Evolutionary conservation across 768 basidiomycete genomes (phyloP).

Genomic region (Agaricus subrufescens): DNA sequence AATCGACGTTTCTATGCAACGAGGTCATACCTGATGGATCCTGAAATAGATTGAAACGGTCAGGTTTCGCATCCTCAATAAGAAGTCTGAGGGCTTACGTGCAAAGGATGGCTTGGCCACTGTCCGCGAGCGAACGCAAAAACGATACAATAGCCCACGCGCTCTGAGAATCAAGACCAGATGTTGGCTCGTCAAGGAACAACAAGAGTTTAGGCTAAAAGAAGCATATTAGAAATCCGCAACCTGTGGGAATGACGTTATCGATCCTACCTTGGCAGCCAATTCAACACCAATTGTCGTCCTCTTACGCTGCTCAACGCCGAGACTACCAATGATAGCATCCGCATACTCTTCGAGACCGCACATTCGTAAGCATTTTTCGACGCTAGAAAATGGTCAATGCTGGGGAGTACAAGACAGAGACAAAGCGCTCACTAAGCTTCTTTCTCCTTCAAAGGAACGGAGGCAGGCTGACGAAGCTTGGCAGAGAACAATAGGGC

Average conservation of each 20-base stretch:
- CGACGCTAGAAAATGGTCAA: constrained; percentile 25
- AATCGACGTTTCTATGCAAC: neutral
- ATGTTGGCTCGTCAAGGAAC: constrained; percentile 89
- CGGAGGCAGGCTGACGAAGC: constrained; percentile 68
- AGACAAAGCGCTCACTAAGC: constrained; percentile 52
- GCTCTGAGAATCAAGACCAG: constrained; percentile 83
- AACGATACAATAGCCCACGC: constrained; percentile 83
- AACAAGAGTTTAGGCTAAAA: constrained; percentile 69
- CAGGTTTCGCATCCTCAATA: neutral
- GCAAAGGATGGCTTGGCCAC: constrained; percentile 87
- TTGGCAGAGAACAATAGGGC: constrained; percentile 79
- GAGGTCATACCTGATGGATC: constrained; percentile 48
- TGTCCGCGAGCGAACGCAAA: constrained; percentile 69
- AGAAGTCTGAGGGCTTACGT: constrained; percentile 40
- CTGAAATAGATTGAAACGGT: constrained; percentile 16
- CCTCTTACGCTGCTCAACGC: constrained; percentile 73
- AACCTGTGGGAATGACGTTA: neutral
- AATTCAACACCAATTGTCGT: constrained; percentile 88
- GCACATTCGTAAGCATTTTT: constrained; percentile 55
- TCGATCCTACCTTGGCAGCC: constrained; percentile 65
- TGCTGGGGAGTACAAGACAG: neutral
- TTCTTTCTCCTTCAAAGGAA: constrained; percentile 69
- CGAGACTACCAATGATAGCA: constrained; percentile 59
- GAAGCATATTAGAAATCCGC: constrained; percentile 5
- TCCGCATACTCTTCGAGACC: constrained; percentile 60